Conservation (phyloP, 2,329 filamentous ascomycete species). For the Orbilia quercus region DNA sequence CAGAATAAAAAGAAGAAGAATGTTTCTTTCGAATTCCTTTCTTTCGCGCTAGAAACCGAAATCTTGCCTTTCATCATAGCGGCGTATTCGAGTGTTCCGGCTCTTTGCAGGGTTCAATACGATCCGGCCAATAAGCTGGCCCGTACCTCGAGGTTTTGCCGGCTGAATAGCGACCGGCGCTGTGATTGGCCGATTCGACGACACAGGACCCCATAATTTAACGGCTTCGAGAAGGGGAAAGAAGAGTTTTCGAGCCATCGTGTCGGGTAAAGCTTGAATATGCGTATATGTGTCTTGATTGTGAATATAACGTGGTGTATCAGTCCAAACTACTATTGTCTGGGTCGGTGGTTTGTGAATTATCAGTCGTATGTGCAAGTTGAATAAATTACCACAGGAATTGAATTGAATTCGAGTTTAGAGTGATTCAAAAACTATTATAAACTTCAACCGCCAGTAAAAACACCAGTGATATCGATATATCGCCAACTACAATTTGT, state of each 20-base stretch:
- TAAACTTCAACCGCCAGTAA: too few species aligned
- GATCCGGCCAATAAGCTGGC: conserved; percentile 6
- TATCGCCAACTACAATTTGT: too few species aligned
- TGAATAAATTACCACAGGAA: too few species aligned
- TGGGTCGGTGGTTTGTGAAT: too few species aligned
- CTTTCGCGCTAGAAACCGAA: conserved; percentile 13
- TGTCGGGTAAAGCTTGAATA: too few species aligned
- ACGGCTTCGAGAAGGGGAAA: background rate
- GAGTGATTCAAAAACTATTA: too few species aligned
- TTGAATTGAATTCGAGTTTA: too few species aligned
- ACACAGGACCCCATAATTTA: background rate
- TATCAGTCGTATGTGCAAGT: too few species aligned
- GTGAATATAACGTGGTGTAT: too few species aligned
- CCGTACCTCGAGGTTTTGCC: background rate
- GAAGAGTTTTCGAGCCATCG: background rate
- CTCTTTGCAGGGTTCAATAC: conserved; percentile 34
- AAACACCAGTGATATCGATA: too few species aligned
- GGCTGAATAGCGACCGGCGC: conserved; percentile 12
- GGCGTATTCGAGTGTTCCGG: background rate
- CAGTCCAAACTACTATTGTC: too few species aligned
- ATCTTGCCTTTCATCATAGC: conserved; percentile 14
- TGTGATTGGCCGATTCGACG: conserved; percentile 14
- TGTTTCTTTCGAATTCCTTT: background rate
- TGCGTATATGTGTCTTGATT: too few species aligned
- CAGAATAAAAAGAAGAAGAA: conserved; percentile 4